phyloP scores from a whole-genome alignment of 345 rosid species.

The Geranium brycei region DNA sequence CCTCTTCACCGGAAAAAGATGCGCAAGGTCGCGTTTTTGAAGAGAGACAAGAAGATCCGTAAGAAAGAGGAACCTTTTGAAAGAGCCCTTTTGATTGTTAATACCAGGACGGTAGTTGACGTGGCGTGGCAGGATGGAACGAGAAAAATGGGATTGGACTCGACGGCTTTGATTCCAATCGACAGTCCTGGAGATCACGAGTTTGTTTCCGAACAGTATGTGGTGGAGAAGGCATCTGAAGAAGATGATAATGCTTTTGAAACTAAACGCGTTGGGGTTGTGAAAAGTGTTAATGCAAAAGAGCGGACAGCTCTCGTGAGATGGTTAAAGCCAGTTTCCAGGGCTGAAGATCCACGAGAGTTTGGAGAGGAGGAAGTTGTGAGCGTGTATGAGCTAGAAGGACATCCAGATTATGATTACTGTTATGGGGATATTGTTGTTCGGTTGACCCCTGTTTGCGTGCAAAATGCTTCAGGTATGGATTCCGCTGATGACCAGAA shows the following conservation, averaged over 20 bases:
- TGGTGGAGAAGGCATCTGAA: constrained; percentile 78
- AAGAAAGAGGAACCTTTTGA: constrained; percentile 85
- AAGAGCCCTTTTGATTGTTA: constrained; percentile 62
- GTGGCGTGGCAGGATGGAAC: constrained; percentile 92
- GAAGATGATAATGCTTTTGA: constrained; percentile 50
- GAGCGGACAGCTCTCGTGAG: constrained; percentile 77
- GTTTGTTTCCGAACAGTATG: constrained; percentile 84
- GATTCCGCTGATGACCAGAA: constrained; percentile 25
- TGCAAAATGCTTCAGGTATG: constrained; percentile 22
- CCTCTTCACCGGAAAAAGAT: constrained; percentile 84
- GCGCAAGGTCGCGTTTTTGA: constrained; percentile 55
- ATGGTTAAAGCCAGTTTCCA: constrained; percentile 69
- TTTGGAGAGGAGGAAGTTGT: constrained; percentile 81
- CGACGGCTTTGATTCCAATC: constrained; percentile 63
- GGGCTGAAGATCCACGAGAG: constrained; percentile 74
- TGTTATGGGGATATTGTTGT: constrained; percentile 90
- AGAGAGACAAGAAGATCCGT: constrained; percentile 66
- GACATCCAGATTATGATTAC: constrained; percentile 94
- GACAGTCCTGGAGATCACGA: constrained; percentile 99
- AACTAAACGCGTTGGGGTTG: constrained; percentile 69
- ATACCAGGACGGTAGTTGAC: constrained; percentile 57
- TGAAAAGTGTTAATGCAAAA: constrained; percentile 81
- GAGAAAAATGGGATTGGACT: constrained; percentile 34
- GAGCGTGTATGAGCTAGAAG: constrained; percentile 89
- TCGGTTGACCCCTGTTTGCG: constrained; percentile 53